These are phyloP conservation scores for Pistacia atlantica DNA, from an alignment of 345 rosid species.

Conservation along the genomic window DNA sequence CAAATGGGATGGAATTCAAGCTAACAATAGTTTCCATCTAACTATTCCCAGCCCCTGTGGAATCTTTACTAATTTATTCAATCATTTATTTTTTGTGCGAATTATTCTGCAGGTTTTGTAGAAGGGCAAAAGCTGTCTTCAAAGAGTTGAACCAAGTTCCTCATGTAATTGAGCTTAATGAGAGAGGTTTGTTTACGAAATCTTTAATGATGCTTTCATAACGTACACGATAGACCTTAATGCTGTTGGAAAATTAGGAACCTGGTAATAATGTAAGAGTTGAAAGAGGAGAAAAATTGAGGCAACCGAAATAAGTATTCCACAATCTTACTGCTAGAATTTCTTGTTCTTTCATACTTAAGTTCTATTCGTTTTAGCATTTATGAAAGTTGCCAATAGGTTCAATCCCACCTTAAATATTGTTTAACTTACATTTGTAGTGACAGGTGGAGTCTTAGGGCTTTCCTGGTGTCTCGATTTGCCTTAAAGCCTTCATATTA, in stretches of 20 bases:
- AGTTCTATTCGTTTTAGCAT: not conserved
- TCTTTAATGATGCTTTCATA: not conserved
- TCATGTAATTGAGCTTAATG: conserved; percentile 80
- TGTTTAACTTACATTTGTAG: not conserved
- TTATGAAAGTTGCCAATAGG: not conserved
- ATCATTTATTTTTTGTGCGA: not conserved
- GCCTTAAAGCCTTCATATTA: not conserved
- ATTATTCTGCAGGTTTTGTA: conserved; percentile 65
- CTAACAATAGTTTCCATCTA: not conserved
- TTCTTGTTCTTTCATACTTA: not conserved
- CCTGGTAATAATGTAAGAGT: not conserved
- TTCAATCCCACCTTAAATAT: not conserved
- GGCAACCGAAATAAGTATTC: not conserved
- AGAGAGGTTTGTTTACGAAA: conserved; percentile 62
- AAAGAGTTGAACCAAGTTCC: conserved; percentile 70
- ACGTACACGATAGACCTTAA: not conserved
- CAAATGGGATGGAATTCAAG: not conserved
- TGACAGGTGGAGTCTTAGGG: not conserved
- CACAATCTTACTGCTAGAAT: not conserved
- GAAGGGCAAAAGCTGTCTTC: conserved; percentile 80
- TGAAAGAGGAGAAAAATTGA: not conserved
- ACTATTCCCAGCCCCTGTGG: not conserved
- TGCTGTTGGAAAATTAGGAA: not conserved
- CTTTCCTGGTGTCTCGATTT: not conserved
- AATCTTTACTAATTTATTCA: conserved; percentile 16